Evolutionary conservation across 176 grass and related monocot species (phyloP), one percentile per base, ranked within the genome.

Genomic region (Oryza australiensis): DNA sequence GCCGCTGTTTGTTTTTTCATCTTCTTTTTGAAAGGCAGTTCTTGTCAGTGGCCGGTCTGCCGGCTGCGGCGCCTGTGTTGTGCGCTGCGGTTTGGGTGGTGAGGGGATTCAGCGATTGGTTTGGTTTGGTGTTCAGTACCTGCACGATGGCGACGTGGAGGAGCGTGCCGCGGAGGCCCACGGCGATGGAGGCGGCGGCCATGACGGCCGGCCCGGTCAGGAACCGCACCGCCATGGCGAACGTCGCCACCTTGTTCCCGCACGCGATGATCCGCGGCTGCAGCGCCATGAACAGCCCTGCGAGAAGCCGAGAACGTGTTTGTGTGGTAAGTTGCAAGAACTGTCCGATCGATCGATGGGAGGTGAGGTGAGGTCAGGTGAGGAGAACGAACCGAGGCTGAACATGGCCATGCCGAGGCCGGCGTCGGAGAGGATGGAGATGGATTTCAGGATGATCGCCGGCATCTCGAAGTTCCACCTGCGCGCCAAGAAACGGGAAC

Each of bases 381-480:
- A 41, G 35, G 35, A 37, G 37, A 41, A 73, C 93, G 82, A 63
- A 99, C 96, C 96, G 12, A 99, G 96, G 73, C 93, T 95, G 90
- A 99, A 99, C 96, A 99, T 99, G 73, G 96, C 96, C 96, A 99
- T 99, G 85, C 96, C 96, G 32, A 99, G 93, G 69, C 96, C 96
- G 71, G 96, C 96, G 72, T 99, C 93, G 59, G 96, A 99, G 76
- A 99, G 82, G 88, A 99, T 99, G 9, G 96, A 88, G 89, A 99
- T 99, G 69, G 96, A 99, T 59, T 83, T 74, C 34, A 92, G 72
- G 75, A 99, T 60, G 48, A 99, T 99, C 35, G 90, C 96, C 76
- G 96, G 96, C 96, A 98, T 98, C 60, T 85, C 48, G 38, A 98
- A 90, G 74, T 95, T 77, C 89, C 89, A 98, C 80, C 95, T 98